These are phyloP conservation scores for Candida qinlingensis DNA, from an alignment of 805 yeast species.

Conservation along the genomic window DNA sequence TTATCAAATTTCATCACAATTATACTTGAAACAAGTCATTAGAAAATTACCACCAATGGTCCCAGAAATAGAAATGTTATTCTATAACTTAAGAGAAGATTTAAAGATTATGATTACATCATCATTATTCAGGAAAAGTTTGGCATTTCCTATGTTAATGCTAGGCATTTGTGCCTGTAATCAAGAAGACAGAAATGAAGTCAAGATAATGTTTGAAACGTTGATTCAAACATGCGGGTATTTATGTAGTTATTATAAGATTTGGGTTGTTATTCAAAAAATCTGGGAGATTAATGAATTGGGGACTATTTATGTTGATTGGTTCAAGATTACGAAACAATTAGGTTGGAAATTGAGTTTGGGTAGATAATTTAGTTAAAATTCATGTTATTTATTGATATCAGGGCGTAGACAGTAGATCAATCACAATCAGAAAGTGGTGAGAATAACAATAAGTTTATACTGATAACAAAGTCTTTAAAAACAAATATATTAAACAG, in stretches of 20 bases:
- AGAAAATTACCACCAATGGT: constrained; percentile 45
- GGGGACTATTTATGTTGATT: constrained; percentile 34
- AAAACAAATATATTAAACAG: too few species aligned
- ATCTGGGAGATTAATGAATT: constrained; percentile 34
- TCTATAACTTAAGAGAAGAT: constrained; percentile 43
- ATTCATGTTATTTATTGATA: too few species aligned
- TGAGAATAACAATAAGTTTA: too few species aligned
- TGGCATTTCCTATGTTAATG: constrained; percentile 37
- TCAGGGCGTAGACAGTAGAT: too few species aligned
- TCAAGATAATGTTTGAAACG: constrained; percentile 23
- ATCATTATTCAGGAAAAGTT: constrained; percentile 40
- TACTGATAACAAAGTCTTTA: too few species aligned
- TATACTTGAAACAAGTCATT: constrained; percentile 50
- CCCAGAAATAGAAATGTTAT: constrained; percentile 46
- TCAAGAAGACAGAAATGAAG: constrained; percentile 20
- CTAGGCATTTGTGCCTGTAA: constrained; percentile 29
- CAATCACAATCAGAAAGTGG: too few species aligned
- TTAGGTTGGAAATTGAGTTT: constrained; percentile 35
- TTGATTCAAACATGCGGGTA: constrained; percentile 29
- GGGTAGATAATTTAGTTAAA: constrained; percentile 13
- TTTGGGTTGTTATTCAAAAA: constrained; percentile 32
- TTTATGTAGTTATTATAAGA: constrained; percentile 28
- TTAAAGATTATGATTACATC: constrained; percentile 44
- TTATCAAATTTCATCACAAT: constrained; percentile 47
- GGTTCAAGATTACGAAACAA: constrained; percentile 35